Percentiles rank a stretch among this genome's conserved stretches.
Conservation (phyloP, 2,329 filamentous ascomycete genomes). For the Diaporthe ampelina region DNA sequence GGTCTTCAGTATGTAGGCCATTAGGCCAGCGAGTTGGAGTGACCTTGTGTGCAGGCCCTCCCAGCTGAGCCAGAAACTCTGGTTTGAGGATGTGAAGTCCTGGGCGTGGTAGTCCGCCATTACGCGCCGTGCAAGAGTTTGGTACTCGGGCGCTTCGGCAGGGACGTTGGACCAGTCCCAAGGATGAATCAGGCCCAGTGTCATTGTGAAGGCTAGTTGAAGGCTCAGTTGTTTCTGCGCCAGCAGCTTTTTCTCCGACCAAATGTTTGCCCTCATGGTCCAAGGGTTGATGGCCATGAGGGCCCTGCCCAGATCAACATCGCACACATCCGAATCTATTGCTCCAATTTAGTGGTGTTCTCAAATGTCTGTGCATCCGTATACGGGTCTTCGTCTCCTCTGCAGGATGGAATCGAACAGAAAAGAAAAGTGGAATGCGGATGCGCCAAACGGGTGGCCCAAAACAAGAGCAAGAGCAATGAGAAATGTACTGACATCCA, state of each 20-base stretch:
- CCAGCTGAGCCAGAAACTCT: slow-evolving; percentile 41
- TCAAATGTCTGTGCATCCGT: background rate
- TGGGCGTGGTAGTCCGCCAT: slow-evolving; percentile 38
- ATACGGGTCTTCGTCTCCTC: background rate
- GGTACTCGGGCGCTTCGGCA: slow-evolving; percentile 30
- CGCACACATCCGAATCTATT: slow-evolving; percentile 41
- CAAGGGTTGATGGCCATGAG: slow-evolving; percentile 41
- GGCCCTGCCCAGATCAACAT: slow-evolving; percentile 36
- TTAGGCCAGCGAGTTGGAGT: slow-evolving; percentile 40
- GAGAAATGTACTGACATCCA: slow-evolving; percentile 37
- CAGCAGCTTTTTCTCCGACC: slow-evolving; percentile 37
- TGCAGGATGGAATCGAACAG: background rate
- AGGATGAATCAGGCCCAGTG: slow-evolving; percentile 37
- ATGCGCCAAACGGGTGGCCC: background rate
- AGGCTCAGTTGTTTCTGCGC: slow-evolving; percentile 39
- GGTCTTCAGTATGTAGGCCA: slow-evolving; percentile 38
- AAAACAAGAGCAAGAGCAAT: no score
- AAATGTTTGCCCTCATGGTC: slow-evolving; percentile 37
- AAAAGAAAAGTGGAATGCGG: background rate
- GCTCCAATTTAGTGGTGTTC: slow-evolving; percentile 17
- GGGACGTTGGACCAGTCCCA: slow-evolving; percentile 32
- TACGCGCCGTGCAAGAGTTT: slow-evolving; percentile 36
- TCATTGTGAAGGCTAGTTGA: slow-evolving; percentile 40
- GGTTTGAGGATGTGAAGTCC: slow-evolving; percentile 39
- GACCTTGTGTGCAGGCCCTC: slow-evolving; percentile 42